Base-by-base conservation (phyloP, 306 rosid genomes). In the Acacia melanoxylon region DNA sequence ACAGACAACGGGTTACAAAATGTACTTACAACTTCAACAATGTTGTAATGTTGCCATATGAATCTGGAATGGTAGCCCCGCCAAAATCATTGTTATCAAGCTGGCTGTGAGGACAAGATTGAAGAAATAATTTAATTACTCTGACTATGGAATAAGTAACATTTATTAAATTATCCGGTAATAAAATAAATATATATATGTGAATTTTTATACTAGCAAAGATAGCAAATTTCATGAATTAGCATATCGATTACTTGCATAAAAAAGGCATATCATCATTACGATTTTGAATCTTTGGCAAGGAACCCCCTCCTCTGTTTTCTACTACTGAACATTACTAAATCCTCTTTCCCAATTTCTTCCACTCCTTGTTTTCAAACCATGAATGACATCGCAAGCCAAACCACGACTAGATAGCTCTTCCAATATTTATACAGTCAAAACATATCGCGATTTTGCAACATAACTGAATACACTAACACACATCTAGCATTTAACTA, bases 21-120 rank as follows among this genome's bases (percentile, higher is more conserved):
- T 72, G 65, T 73, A 88, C 99, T 91, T 95, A 95, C 98, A 93
- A 10, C 80, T 95, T 95, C 84, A 85, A 78, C 78, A 95, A 80
- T 67, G 71, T 66, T 69, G 93, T 72, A 88, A 95, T 84, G 78
- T 80, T 86, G 65, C 83, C 85, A 80, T 87, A 95, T 20, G 93
- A 22, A 49, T 77, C 84, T 35, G 99, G 99, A 91, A 95, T 93
- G 45, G 51, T 83, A 82, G 44, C 69, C 78, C 93, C 98, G 0
- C 25, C 79, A 58, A 95, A 93, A 87, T 95, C 84, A 86, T 95
- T 95, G 89, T 93, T 93, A 87, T 95, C 99, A 77, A 93, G 89
- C 81, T 95, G 99, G 77, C 99, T 95, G 91, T 90, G 89, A 83
- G 78, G 73, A 68, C 68, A 87, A 79, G 51, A 77, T 54, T 56